phyloP scores from a whole-genome alignment of 75 land plant species.

The Selaginella tamariscina region DNA sequence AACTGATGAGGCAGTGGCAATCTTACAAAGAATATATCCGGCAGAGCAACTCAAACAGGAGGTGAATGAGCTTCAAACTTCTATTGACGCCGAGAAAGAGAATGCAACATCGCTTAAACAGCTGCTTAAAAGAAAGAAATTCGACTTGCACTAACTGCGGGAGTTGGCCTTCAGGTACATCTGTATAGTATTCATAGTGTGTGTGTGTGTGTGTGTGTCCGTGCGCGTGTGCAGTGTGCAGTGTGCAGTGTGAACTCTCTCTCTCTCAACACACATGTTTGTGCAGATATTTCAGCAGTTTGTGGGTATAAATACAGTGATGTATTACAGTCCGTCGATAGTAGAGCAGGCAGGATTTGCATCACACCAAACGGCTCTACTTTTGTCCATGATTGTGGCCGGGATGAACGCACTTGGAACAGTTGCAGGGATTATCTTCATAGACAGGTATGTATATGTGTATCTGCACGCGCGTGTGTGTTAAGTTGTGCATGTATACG shows the following conservation, averaged over 20 bases:
- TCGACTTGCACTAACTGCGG: slow-evolving; percentile 29
- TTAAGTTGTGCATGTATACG: slow-evolving; percentile 12
- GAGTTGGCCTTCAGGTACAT: slow-evolving; percentile 38
- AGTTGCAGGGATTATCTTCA: slow-evolving; percentile 38
- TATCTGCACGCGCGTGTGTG: background rate
- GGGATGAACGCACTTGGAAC: slow-evolving; percentile 85
- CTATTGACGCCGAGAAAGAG: slow-evolving; percentile 42
- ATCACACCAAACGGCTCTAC: slow-evolving; percentile 61
- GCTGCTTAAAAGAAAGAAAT: slow-evolving; percentile 9
- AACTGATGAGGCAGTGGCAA: slow-evolving; percentile 36
- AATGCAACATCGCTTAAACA: slow-evolving; percentile 15
- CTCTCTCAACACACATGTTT: background rate
- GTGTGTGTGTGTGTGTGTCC: no score
- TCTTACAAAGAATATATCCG: slow-evolving; percentile 50
- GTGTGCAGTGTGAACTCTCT: no score
- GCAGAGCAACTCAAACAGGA: slow-evolving; percentile 41
- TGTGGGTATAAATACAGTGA: slow-evolving; percentile 90
- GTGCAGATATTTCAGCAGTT: slow-evolving; percentile 76
- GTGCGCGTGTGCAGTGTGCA: no score
- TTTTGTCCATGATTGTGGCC: slow-evolving; percentile 63
- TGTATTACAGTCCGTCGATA: slow-evolving; percentile 95
- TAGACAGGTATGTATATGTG: slow-evolving; percentile 8
- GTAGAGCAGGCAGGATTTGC: slow-evolving; percentile 89
- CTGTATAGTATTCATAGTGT: background rate
- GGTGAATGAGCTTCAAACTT: slow-evolving; percentile 35